These are phyloP conservation scores for Aspergillus quadricinctus DNA, from an alignment of 2,329 filamentous ascomycete genomes.

Conservation along the genomic window DNA sequence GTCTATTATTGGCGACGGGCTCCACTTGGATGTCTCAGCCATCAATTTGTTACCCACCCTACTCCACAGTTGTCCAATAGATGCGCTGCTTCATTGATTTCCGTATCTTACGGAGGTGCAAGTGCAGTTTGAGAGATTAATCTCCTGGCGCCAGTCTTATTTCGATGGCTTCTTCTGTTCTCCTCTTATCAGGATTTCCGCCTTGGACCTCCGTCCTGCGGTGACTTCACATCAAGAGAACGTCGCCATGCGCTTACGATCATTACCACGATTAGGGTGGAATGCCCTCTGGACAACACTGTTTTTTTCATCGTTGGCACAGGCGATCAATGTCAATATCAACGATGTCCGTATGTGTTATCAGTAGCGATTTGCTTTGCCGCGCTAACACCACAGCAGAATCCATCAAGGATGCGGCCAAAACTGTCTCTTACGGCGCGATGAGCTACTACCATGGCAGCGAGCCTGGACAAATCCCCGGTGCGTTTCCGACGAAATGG, in stretches of 20 bases:
- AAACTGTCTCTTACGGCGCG: slow-evolving; percentile 44
- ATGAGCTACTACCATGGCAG: slow-evolving; percentile 53
- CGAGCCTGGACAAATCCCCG: slow-evolving; percentile 47
- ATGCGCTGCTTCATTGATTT: neutral
- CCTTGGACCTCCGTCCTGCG: neutral
- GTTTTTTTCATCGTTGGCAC: slow-evolving; percentile 2
- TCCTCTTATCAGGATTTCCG: neutral
- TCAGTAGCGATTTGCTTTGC: neutral
- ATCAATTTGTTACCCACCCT: neutral
- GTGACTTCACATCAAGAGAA: neutral
- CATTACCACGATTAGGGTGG: neutral
- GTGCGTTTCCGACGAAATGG: slow-evolving; percentile 67
- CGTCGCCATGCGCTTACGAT: neutral
- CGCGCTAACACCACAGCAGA: slow-evolving; percentile 18
- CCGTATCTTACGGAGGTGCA: neutral
- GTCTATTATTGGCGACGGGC: neutral
- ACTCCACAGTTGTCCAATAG: neutral
- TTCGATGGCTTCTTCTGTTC: neutral
- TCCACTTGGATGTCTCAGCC: neutral
- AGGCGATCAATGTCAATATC: slow-evolving; percentile 25
- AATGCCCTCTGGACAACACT: slow-evolving; percentile 3
- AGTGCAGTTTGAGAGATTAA: neutral
- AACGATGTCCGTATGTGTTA: slow-evolving; percentile 21
- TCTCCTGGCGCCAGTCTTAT: neutral
- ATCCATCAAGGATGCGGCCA: slow-evolving; percentile 43